Evolutionary conservation across 2,329 filamentous ascomycete species (phyloP), one percentile per base, ranked within the genome.

Genomic region (Fusarium sp.): DNA sequence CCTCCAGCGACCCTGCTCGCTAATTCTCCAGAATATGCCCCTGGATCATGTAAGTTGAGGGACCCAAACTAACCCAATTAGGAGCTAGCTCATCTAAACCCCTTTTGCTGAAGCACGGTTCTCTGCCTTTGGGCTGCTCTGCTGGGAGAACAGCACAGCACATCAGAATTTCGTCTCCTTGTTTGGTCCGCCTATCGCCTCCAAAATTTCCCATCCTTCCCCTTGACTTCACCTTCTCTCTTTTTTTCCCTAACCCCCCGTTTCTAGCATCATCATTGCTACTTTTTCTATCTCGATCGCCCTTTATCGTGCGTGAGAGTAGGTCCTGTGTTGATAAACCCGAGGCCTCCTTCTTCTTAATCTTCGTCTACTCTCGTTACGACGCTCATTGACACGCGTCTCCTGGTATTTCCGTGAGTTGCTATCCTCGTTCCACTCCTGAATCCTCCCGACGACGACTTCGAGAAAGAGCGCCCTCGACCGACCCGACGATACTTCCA

Each of bases 221-320:
- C 63, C 70, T 70, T 65, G 67, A 74, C 69, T 70, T 64, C 64
- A 73, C 63, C 67, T 62, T 70, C 67, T 71, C 67, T 69, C 66
- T 71, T 73, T 69, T 63, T 66, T 70, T 45, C 52, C 63, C 60
- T 71, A 65, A 27, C 60, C 67, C 71, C 66, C 67, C 63, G 66
- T 74, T 74, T 68, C 74, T 68, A 70, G 68, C 74, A 68, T 73
- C 78, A 77, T 80, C 79, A 80, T 80, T 79, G 78, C 78, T 79
- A 78, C 54, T 57, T 57, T 77, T 80, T 78, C 61, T 78, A 77
- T 74, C 71, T 71, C 65, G 69, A 74, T 75, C 72, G 72, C 71
- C 63, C 61, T 59, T 60, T 64, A 64, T 74, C 63, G 72, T 73
- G 75, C 72, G 70, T 73, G 73, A 74, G 74, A 76, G 71, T 55